Conservation (phyloP, 23 red algal genomes). For the Gracilariopsis chorda region DNA sequence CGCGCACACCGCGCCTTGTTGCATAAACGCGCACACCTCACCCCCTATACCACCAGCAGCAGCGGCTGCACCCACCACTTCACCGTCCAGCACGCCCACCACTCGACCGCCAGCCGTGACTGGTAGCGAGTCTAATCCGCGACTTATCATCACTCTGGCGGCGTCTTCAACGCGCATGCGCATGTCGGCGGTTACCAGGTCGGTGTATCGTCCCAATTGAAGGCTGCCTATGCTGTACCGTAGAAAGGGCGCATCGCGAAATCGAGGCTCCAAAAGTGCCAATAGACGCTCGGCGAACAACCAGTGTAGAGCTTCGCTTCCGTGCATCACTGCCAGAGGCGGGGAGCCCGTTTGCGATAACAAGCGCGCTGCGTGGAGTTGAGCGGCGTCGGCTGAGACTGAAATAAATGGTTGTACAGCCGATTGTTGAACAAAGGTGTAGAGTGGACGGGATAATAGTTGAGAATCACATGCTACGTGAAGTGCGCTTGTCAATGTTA, state of each 20-base stretch:
- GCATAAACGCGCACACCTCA: neutral
- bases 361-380: neutral
- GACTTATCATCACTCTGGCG: neutral
- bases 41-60: neutral
- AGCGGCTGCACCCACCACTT: neutral
- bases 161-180: neutral
- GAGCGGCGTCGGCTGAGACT: neutral
- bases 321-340: slow-evolving; percentile 10
- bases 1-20: neutral
- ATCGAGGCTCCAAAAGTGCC: neutral
- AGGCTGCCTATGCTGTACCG: neutral
- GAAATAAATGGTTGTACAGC: neutral
- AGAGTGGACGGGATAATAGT: neutral
- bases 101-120: neutral
- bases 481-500: neutral
- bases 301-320: neutral
- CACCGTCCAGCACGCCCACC: slow-evolving; percentile 4
- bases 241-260: neutral
- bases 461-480: neutral
- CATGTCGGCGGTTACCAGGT: neutral
- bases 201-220: neutral
- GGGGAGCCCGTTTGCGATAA: neutral
- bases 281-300: slow-evolving; percentile 1
- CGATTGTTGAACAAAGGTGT: neutral
- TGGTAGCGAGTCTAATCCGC: neutral